Evolutionary conservation across 2,329 filamentous ascomycete species (phyloP).

Genomic region (Arthroderma uncinatum): DNA sequence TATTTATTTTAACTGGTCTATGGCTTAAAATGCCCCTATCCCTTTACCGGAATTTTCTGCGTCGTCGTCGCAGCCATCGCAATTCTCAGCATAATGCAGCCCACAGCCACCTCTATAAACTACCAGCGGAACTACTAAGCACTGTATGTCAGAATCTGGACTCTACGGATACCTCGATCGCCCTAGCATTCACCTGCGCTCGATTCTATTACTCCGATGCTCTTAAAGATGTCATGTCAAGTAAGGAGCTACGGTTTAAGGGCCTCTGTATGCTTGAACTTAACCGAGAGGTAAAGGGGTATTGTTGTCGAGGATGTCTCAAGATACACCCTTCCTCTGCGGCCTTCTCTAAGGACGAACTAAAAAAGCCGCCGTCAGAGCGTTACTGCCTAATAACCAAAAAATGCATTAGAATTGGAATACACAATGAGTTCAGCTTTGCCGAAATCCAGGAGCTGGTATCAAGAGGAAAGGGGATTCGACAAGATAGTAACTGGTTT

Average conservation of each 20-base stretch:
- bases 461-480: not conserved
- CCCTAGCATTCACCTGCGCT: not conserved
- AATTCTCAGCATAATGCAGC: not conserved
- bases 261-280: not conserved
- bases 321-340: not conserved
- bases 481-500: not conserved
- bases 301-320: not conserved
- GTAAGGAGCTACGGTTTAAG: not conserved
- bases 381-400: not conserved
- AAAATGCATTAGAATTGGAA: not conserved
- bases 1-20: too few species aligned
- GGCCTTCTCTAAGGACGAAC: not conserved
- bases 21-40: not conserved
- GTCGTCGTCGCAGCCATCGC: not conserved
- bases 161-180: not conserved
- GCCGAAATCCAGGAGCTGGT: not conserved
- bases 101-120: not conserved
- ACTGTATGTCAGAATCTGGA: not conserved
- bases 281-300: not conserved
- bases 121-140: not conserved
- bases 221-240: not conserved
- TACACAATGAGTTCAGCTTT: not conserved
- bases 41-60: not conserved
- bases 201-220: not conserved
- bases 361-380: not conserved